Base-by-base conservation (phyloP, 1,139 yeast genomes). In the Suhomyces wounanorum region DNA sequence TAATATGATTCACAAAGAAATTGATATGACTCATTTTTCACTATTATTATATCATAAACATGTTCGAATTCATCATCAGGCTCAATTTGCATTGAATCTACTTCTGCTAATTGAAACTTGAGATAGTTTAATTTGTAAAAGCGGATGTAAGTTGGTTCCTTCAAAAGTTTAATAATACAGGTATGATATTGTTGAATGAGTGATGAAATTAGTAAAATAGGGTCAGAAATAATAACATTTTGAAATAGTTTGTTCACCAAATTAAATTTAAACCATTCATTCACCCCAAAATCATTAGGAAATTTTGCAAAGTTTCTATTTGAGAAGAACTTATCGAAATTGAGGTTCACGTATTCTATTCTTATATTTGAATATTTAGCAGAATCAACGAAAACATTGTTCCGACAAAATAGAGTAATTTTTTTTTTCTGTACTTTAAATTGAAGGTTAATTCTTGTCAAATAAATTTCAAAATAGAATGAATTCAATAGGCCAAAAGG, bases 271-370 rank as follows among this genome's bases (percentile, higher is more conserved):
- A 58, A 11, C 62, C 60, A 64, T 40, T 51, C 57, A 42, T 47
- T 57, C 48, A 65, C 51, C 1, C 69, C 70, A 45, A 50, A 63
- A 16, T 64, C 65, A 45, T 56, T 57, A 7, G 70, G 70, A 26
- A 66, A 55, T 55, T 50, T 49, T 48, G 41, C 58, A 58, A 21
- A 57, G 42, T 44, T 41, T 45, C 40, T 56, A 35, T 14, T 44
- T 17, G 43, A 52, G 21, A 43, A 54, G 36, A 59, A 55, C 40
- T 55, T 58, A 41, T 64, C 69, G 36, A 55, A 53, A 13, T 48
- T 47, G 8, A 58, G 51, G 43, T 56, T 58, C n/a, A 64, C 50
- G 43, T 55, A 59, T 2, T 55, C 45, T n/a, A 66, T 50, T 4
- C 55, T 50, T 31, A 66, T 60, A 48, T 65, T 59, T 8, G 63